Evolutionary conservation across 176 grass and related monocot genomes (phyloP), one percentile per base, ranked within the genome.

Genomic region (Guadua angustifolia): DNA sequence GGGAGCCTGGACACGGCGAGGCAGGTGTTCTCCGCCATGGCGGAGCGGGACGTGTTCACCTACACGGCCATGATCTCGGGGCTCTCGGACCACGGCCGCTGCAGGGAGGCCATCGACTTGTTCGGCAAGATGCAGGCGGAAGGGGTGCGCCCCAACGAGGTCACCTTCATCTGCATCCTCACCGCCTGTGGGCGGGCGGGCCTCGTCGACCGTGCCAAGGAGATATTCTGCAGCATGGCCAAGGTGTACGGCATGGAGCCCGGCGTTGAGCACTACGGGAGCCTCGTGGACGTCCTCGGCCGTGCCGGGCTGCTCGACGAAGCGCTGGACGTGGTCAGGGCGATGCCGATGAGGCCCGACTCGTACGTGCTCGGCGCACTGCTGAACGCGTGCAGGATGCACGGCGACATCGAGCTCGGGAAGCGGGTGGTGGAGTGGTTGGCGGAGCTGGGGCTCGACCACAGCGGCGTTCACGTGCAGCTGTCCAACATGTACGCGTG

Each of bases 31-130:
- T 62, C 12, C 0, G 32, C 39, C 14, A 42, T 82, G 82, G 4
- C 56, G 0, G 57, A 78, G 64, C 73, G 81, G 4, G 92, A 94
- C 82, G 89, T 94, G 33, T 91, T 88, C 74, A 45, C 76, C 17
- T 94, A 89, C 80, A 94, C 92, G 2, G 86, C 89, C 25, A 89
- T 94, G 92, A 89, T 94, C 66, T 87, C 92, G 0, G 92, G 60
- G 9, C 81, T 94, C 14, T 94, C 92, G 4, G 84, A 89, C 72
- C 71, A 81, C 47, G 89, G 89, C 18, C 76, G 79, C 49, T 82
- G 80, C 80, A 0, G 0, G 42, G 82, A 94, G 72, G 92, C 83
- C 4, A 22, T 94, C 2, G 65, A 69, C 5, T 22, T 94, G 64
- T 85, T 94, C 42, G 29, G 0, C 5, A 32, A 17, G 52, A 94